phyloP scores from a whole-genome alignment of 305 asterid genomes.

The Fraxinus sp. region DNA sequence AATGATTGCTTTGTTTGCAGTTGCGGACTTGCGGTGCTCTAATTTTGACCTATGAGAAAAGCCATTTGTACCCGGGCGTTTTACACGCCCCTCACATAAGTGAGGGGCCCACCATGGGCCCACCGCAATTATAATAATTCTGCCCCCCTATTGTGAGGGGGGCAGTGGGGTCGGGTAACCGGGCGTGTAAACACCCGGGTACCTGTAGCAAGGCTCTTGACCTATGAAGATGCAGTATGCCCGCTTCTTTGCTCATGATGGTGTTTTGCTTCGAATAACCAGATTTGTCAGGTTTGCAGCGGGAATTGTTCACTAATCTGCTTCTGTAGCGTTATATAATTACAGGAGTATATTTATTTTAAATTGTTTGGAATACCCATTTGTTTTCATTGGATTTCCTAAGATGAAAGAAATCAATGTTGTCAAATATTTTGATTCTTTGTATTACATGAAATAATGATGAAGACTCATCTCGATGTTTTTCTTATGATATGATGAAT shows the following conservation, averaged over 20 bases:
- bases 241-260: background rate
- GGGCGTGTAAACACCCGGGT: too few species aligned
- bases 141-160: too few species aligned
- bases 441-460: background rate
- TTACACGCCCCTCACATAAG: too few species aligned
- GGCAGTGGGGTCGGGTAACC: too few species aligned
- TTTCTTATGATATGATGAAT: too few species aligned
- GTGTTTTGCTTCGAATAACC: background rate
- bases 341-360: too few species aligned
- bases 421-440: too few species aligned
- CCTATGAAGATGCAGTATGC: conserved; percentile 15
- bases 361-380: background rate
- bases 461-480: background rate
- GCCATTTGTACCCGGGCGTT: too few species aligned
- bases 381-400: background rate
- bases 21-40: background rate
- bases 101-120: too few species aligned
- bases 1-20: background rate
- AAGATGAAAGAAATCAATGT: background rate
- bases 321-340: background rate
- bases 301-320: background rate
- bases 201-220: background rate
- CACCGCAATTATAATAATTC: too few species aligned
- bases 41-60: background rate
- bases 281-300: background rate